Evolutionary conservation across 805 yeast species (phyloP), one percentile per base, ranked within the genome.

Genomic region (Candida argentea): DNA sequence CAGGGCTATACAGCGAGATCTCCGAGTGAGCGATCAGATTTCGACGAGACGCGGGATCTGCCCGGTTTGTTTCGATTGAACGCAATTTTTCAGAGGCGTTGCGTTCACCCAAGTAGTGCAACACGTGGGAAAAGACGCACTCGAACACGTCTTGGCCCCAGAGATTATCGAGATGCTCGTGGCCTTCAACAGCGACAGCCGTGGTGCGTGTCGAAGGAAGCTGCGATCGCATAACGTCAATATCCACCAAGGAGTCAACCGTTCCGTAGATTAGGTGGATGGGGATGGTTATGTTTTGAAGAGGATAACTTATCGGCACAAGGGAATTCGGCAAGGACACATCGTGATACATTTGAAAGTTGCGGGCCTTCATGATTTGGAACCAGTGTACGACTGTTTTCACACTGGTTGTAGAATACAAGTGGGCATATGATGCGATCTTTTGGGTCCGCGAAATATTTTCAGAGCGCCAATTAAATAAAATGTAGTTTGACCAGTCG

Each of bases 341-440:
- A 24, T 84, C 94, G 44, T 82, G 91, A 53, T 75, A 89, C 94
- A 91, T 80, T 51, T 87, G 95, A 51, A 89, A 87, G 26, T 70
- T 67, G 25, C 71, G 72, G 5, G 80, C 65, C 29, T 78, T 65
- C 36, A 89, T 82, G 29, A 89, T 87, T 32, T 48, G 54, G 33
- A 48, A 48, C 54, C 54, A 48, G 32, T 48, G 54, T 57, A 58
- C 44, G 28, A 30, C 43, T 25, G 37, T 36, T 21, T 35, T 44
- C 38, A 32, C 97, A 2, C 87, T 75, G 0, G 97, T 85, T 14
- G 94, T 80, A 2, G 95, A 82, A 55, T 87, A 89, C 30, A 89
- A 61, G 50, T 91, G 96, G 11, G 84, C 73, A 52, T 84, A 89
- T 10, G 83, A 70, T n/a, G 82, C 67, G 26, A 74, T 56, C 47